Evolutionary conservation across 176 grass and related monocot genomes (phyloP).

Genomic region (Cenchrus americanus): DNA sequence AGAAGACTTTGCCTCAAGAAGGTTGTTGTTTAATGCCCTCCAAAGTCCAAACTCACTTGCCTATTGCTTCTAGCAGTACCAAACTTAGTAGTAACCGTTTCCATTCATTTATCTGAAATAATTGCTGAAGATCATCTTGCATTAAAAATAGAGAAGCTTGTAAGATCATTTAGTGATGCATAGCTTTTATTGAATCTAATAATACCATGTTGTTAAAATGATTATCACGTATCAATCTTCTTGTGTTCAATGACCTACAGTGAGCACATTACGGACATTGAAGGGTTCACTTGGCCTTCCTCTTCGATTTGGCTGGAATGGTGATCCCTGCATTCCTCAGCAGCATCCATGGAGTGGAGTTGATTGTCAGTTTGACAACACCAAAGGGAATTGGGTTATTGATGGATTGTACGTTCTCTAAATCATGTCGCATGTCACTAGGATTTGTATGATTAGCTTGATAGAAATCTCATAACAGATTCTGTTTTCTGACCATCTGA

Average conservation of each 20-base stretch:
- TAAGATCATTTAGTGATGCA: background rate
- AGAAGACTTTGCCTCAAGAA: slow-evolving; percentile 75
- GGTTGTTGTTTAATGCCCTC: slow-evolving; percentile 45
- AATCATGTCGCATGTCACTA: slow-evolving; percentile 26
- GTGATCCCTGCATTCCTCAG: slow-evolving; percentile 92
- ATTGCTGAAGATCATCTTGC: slow-evolving; percentile 6
- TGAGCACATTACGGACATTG: slow-evolving; percentile 61
- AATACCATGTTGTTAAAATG: background rate
- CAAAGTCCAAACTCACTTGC: background rate
- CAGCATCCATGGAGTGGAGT: slow-evolving; percentile 98
- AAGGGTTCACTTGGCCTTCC: slow-evolving; percentile 83
- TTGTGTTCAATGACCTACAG: slow-evolving; percentile 48
- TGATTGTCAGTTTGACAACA: slow-evolving; percentile 82
- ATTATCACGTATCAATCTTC: background rate
- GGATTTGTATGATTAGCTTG: slow-evolving; percentile 15
- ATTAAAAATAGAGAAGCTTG: background rate
- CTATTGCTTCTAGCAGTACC: slow-evolving; percentile 21
- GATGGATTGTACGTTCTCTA: slow-evolving; percentile 91
- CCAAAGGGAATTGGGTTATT: slow-evolving; percentile 71
- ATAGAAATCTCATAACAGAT: background rate
- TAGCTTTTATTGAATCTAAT: background rate
- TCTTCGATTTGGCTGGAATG: slow-evolving; percentile 96
- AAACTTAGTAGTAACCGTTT: slow-evolving; percentile 31
- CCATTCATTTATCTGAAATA: background rate
- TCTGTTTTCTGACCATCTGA: slow-evolving; percentile 9